Base-by-base conservation (phyloP, 208 protist species). In the Crithidia thermophila region DNA sequence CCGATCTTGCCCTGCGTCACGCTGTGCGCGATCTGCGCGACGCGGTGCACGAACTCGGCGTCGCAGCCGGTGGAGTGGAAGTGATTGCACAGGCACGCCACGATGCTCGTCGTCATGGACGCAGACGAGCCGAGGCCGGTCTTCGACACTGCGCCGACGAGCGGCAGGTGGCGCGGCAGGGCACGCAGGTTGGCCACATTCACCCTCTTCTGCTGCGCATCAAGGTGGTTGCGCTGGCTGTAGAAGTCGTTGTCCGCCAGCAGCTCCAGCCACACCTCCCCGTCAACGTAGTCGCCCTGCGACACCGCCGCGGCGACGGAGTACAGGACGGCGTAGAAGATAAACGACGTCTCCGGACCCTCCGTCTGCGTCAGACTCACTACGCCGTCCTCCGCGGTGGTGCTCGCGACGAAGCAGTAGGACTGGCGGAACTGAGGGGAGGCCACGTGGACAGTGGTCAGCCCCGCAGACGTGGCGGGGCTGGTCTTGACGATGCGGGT, bases 1-100 rank as follows among this genome's bases (percentile, higher is more conserved):
- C 98, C 97, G 30, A 99, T 90, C 84, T 98, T 98, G 21, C 95
- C 97, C 73, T 99, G 98, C 16, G 97, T 93, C 23, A 95, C 70
- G 59, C 90, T 98, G 77, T 99, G 98, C 9, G 90, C 87, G 45
- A 97, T 72, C 75, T 98, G 96, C 28, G 96, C 90, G 27, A 98
- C 51, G 55, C 91, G 90, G 72, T 98, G 96, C 28, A 98, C 61
- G 20, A 91, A 65, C 70, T 96, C 87, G 18, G 25, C 30, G 16
- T 61, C 52, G 51, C 52, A 66, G 37, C 33, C 34, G 34, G 21
- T 42, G n/a, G 68, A 4, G 42, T 57, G 52, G 42, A 93, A 85
- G 47, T 82, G 62, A 49, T 60, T 20, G 46, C 93, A 87, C 14
- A 99, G 67, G 58, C 89, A 88, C n/a, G 89, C 89, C 10, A 97